A percentile compares a stretch with the other conserved stretches of the same genome.
phyloP scores from a whole-genome alignment of 2,329 filamentous ascomycete genomes.

The Chaetomium globosum region DNA sequence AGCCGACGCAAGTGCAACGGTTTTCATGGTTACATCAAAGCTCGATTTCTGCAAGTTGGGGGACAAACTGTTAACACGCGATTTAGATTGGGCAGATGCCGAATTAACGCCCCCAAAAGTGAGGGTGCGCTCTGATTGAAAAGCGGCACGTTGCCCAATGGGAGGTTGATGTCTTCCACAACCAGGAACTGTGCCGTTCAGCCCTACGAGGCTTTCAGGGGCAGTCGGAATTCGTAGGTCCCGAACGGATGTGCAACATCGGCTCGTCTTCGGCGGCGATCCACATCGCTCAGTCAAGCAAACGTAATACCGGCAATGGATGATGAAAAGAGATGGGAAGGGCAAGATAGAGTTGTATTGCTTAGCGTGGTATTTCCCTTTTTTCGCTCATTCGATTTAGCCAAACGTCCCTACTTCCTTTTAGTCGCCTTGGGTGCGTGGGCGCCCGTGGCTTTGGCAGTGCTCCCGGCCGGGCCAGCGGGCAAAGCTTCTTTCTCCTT shows the following conservation, averaged over 20 bases:
- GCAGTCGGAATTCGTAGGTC: background rate
- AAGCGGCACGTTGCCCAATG: constrained; percentile 16
- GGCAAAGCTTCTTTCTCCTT: constrained; percentile 44
- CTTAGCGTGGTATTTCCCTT: background rate
- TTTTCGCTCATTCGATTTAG: background rate
- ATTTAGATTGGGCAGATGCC: constrained; percentile 10
- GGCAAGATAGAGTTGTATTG: background rate
- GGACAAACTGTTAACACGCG: background rate
- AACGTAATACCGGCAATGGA: background rate
- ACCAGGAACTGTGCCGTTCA: constrained; percentile 22
- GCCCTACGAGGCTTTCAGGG: constrained; percentile 27
- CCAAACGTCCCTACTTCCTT: constrained; percentile 45
- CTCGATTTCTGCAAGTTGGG: background rate
- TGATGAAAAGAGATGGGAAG: background rate
- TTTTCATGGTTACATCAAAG: background rate
- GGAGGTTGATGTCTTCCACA: background rate
- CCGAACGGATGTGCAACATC: constrained; percentile 2
- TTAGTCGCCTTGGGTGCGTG: constrained; percentile 54
- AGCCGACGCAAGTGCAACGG: background rate
- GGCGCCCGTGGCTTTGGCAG: constrained; percentile 53
- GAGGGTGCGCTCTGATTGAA: background rate
- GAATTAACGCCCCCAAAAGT: background rate
- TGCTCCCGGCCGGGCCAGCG: constrained; percentile 40
- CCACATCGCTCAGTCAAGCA: background rate
- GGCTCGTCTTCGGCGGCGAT: background rate